These are phyloP conservation scores for Penicillium janthinellum DNA, from an alignment of 2,329 filamentous ascomycete genomes.

Conservation along the genomic window DNA sequence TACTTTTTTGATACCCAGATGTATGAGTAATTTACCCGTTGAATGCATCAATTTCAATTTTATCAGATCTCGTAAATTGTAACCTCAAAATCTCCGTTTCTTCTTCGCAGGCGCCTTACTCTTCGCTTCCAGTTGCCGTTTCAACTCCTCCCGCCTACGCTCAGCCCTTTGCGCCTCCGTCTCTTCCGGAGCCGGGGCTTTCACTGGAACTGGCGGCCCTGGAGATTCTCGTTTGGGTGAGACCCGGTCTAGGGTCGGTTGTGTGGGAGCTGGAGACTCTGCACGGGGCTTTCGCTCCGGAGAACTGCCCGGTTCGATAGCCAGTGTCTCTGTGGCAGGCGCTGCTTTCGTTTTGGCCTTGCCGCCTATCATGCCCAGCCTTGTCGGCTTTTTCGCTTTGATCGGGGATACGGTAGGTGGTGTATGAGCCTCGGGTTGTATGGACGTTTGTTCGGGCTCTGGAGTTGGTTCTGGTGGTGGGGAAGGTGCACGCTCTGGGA, in stretches of 20 bases:
- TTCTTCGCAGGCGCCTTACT: conserved; percentile 58
- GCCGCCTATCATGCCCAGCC: conserved; percentile 42
- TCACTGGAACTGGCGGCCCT: neutral
- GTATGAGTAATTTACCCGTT: neutral
- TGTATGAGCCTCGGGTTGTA: neutral
- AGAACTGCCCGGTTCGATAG: neutral
- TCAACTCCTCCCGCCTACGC: conserved; percentile 58
- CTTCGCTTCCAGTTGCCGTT: conserved; percentile 54
- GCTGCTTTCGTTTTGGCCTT: conserved; percentile 22
- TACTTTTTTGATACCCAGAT: neutral
- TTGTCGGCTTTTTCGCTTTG: conserved; percentile 29
- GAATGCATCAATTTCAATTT: neutral
- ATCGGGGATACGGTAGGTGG: conserved; percentile 1
- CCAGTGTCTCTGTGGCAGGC: conserved; percentile 4
- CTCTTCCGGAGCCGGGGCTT: conserved; percentile 15
- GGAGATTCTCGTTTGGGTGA: neutral
- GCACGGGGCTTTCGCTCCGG: neutral
- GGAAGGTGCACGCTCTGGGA: conserved; percentile 13
- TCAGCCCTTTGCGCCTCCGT: conserved; percentile 57
- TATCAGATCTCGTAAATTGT: neutral
- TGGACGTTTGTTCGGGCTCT: neutral
- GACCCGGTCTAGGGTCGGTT: neutral
- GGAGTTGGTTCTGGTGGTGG: conserved; percentile 5
- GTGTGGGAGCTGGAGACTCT: neutral
- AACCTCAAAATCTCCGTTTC: conserved; percentile 55